Evolutionary conservation across 202 grass and related monocot genomes (phyloP), one percentile per base, ranked within the genome.

Genomic region (Zoysia matrella): DNA sequence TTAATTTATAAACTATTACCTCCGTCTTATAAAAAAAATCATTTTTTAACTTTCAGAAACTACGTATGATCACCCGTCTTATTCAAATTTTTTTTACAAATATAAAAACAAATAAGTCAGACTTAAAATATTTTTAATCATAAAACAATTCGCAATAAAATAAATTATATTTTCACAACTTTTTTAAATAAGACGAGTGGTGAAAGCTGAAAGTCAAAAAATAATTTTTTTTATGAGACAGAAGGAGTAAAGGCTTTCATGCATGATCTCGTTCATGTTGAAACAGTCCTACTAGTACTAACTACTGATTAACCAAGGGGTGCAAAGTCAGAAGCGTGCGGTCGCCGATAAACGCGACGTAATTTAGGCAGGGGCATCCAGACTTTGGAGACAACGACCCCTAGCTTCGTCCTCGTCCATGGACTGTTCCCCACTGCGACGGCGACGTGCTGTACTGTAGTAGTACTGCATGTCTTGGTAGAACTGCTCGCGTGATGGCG

Each of bases 341-440:
- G 65, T 78, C 47, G 3, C 65, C 39, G 16, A 7, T n/a, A 64
- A 47, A 15, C 7, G 40, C 47, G 67, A 78, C 74, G 47, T 64
- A 22, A 64, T 65, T 78, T 85, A 56, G 82, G 74, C 65, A 71
- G 55, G 53, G 40, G 55, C 65, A 15, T 77, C 47, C 3, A 64
- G 74, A 78, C 74, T 78, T 85, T 47, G 47, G 36, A 64, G 54
- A 77, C 46, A 71, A 45, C 3, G 73, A 71, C 65, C 46, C 8
- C 8, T 69, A 43, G 13, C 8, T 80, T 14, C 46, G 3, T 62
- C 22, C 22, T 22, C 22, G 22, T 22, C 22, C 22, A 22, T 22
- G 22, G 22, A 22, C 22, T 22, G 22, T 22, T 22, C 22, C 22
- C 22, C 42, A 74, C 8, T 74, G 57, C 40, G 1, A 42, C 70